Conservation (phyloP, 2,329 filamentous ascomycete genomes). For the Escovopsis sp. region DNA sequence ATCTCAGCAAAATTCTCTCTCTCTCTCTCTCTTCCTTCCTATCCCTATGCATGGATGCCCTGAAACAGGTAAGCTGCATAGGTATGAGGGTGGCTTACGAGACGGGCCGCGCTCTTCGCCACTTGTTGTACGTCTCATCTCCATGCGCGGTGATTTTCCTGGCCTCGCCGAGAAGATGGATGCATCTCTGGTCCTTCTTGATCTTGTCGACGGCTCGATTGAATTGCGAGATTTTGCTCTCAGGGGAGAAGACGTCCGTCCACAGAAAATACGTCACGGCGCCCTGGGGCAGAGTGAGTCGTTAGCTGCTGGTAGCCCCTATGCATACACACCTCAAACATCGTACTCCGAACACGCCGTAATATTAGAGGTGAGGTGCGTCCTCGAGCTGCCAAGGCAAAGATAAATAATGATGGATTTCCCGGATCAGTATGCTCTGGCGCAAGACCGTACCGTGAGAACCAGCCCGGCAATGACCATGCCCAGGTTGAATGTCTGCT, state of each 20-base stretch:
- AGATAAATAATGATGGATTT: no score
- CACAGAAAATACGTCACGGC: constrained; percentile 68
- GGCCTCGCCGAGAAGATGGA: constrained; percentile 57
- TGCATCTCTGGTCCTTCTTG: constrained; percentile 54
- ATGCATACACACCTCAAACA: no score
- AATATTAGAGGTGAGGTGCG: no score
- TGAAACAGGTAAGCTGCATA: constrained; percentile 11
- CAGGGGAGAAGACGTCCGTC: constrained; percentile 66
- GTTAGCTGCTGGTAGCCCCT: no score
- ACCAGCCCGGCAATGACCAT: constrained; percentile 60
- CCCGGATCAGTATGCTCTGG: no score
- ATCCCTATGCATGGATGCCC: no score
- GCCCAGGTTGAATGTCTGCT: constrained; percentile 80
- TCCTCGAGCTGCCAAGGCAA: no score
- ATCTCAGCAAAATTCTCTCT: no score
- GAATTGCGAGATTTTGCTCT: constrained; percentile 77
- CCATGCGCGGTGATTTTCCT: constrained; percentile 69
- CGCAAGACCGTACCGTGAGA: constrained; percentile 44
- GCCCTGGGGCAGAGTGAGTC: constrained; percentile 30
- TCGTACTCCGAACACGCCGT: no score
- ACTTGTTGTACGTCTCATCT: constrained; percentile 66
- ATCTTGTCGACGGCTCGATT: constrained; percentile 73
- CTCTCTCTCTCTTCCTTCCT: neutral
- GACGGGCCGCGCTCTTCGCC: constrained; percentile 52
- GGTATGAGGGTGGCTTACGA: constrained; percentile 24